Percentiles rank a stretch among this genome's conserved stretches.
phyloP scores from a whole-genome alignment of 164 flowering plant species.

The Stephania cephalantha region DNA sequence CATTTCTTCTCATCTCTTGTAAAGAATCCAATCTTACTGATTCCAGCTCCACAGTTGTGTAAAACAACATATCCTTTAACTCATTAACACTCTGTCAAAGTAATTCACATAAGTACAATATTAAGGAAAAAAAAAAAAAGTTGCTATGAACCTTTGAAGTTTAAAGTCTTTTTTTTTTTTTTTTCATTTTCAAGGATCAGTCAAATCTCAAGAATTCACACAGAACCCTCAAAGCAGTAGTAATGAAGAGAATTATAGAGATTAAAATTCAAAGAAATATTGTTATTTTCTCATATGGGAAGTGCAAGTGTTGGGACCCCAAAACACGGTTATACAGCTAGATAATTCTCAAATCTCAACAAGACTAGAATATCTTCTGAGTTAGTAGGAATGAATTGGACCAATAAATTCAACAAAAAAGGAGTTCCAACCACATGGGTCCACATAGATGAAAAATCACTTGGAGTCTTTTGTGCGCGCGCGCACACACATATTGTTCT shows the following conservation, averaged over 20 bases:
- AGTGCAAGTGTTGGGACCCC: not conserved
- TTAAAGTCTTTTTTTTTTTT: too few species aligned
- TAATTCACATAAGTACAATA: not conserved
- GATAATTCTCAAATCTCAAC: not conserved
- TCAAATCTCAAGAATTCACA: not conserved
- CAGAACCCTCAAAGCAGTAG: not conserved
- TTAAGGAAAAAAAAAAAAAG: not conserved
- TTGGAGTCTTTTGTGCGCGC: not conserved
- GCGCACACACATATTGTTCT: not conserved
- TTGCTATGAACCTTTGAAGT: too few species aligned
- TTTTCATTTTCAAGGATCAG: too few species aligned
- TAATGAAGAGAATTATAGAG: not conserved
- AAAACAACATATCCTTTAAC: constrained; percentile 43
- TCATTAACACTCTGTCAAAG: constrained; percentile 42
- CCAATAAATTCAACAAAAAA: not conserved
- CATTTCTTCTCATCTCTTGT: constrained; percentile 39
- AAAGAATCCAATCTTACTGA: constrained; percentile 37
- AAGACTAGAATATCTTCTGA: constrained; percentile 11
- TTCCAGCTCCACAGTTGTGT: constrained; percentile 42
- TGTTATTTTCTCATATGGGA: not conserved
- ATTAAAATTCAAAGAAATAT: not conserved
- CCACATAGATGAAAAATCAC: not conserved
- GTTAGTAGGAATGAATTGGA: constrained; percentile 8
- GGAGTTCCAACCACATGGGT: not conserved
- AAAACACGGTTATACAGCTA: not conserved